Evolutionary conservation across 169 alveolate species (phyloP).

Genomic region (Sarcocystis neurona): DNA sequence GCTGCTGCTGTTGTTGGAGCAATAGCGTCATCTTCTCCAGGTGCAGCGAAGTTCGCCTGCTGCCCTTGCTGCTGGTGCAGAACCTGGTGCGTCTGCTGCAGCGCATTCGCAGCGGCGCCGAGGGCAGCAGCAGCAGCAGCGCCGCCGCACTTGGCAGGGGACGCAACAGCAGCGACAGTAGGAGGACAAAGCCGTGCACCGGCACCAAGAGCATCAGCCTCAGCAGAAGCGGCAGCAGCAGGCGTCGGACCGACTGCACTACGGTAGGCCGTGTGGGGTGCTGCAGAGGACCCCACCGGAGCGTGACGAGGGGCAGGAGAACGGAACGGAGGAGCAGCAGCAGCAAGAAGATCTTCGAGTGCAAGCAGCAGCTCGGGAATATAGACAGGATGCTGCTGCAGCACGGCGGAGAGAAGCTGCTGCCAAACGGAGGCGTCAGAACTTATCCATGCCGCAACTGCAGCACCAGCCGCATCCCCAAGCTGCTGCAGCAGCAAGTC

Average conservation of each 20-base stretch:
- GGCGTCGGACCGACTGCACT: neutral
- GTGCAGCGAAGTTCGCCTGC: too few relatives aligned
- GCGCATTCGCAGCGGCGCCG: too few relatives aligned
- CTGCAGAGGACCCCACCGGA: neutral
- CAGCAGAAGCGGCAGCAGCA: neutral
- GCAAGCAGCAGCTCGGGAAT: slow-evolving; percentile 25
- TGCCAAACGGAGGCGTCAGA: slow-evolving; percentile 26
- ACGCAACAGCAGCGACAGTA: too few relatives aligned
- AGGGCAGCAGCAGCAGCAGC: too few relatives aligned
- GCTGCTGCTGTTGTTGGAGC: too few relatives aligned
- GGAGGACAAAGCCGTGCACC: too few relatives aligned
- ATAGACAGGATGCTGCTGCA: neutral
- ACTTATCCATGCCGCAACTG: neutral
- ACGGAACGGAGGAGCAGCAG: neutral
- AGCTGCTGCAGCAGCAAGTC: slow-evolving; percentile 12
- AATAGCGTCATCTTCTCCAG: too few relatives aligned
- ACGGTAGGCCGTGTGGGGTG: neutral
- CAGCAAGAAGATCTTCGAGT: slow-evolving; percentile 22
- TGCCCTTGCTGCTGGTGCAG: too few relatives aligned
- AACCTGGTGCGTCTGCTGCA: too few relatives aligned
- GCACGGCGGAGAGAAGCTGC: neutral
- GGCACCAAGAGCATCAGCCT: too few relatives aligned
- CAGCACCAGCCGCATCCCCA: slow-evolving; percentile 33
- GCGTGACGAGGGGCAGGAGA: neutral
- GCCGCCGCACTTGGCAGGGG: too few relatives aligned